These are phyloP conservation scores for Globisporangium okanoganense DNA, from an alignment of 352 stramenopile genomes.

Conservation along the genomic window DNA sequence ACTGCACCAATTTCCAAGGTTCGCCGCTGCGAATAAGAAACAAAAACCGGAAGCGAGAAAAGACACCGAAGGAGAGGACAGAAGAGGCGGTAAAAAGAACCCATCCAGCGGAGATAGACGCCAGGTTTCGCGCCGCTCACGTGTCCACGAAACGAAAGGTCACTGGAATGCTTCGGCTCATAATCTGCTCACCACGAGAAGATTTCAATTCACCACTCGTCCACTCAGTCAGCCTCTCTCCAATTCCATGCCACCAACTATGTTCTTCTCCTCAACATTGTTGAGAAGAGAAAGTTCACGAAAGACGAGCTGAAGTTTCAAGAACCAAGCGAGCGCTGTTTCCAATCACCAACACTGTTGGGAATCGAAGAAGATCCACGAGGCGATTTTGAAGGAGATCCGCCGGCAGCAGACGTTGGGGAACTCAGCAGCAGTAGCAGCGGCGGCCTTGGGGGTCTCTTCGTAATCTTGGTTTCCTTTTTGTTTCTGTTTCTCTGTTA, in stretches of 20 bases:
- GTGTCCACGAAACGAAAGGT: background rate
- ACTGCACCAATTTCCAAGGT: background rate
- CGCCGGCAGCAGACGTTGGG: background rate
- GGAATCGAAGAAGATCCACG: background rate
- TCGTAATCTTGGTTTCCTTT: constrained; percentile 14
- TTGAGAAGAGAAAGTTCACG: background rate
- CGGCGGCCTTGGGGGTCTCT: background rate
- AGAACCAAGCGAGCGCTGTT: background rate
- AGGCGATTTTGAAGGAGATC: background rate
- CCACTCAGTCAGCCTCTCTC: background rate
- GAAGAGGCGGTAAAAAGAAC: background rate
- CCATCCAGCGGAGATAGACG: background rate
- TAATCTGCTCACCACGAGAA: background rate
- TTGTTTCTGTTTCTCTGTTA: constrained; percentile 10
- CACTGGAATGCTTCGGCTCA: background rate
- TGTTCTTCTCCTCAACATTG: background rate
- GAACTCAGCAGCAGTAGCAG: background rate
- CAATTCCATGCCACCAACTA: background rate
- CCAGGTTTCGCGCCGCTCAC: no score
- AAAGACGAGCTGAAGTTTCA: background rate
- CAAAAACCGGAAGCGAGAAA: background rate
- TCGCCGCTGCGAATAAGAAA: constrained; percentile 8
- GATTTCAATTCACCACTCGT: background rate
- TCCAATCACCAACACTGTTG: background rate
- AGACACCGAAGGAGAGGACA: background rate